These are phyloP conservation scores for Malassezia sympodialis DNA, from an alignment of 1,284 basidiomycete genomes.

Conservation along the genomic window DNA sequence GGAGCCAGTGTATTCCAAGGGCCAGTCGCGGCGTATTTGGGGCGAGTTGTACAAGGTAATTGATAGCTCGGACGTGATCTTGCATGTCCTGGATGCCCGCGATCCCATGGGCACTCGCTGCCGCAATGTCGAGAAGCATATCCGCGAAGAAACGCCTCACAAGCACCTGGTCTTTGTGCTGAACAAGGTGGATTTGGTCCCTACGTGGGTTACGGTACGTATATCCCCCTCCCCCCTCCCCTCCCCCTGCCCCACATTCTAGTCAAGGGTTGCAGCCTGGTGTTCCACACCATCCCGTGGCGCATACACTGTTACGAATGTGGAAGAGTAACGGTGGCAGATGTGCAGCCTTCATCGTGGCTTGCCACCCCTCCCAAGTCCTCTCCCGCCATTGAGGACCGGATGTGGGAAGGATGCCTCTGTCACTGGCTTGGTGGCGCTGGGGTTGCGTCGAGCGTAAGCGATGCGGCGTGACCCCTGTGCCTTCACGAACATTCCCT, in stretches of 20 bases:
- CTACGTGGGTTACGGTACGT: slow-evolving; percentile 96
- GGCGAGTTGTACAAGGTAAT: slow-evolving; percentile 99
- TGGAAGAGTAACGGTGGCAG: slow-evolving; percentile 54
- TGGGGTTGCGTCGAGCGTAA: background rate
- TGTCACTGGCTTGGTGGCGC: slow-evolving; percentile 2
- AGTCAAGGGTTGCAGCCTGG: slow-evolving; percentile 44
- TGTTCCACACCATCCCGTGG: slow-evolving; percentile 22
- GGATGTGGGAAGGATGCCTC: slow-evolving; percentile 17
- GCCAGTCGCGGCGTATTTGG: slow-evolving; percentile 62
- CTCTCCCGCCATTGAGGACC: slow-evolving; percentile 48
- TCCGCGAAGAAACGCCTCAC: slow-evolving; percentile 90
- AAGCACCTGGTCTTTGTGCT: slow-evolving; percentile 94
- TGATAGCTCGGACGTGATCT: slow-evolving; percentile 91
- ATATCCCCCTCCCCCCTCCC: slow-evolving; percentile 9
- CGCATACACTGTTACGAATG: slow-evolving; percentile 56
- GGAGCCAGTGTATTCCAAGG: slow-evolving; percentile 46
- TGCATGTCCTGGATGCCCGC: slow-evolving; percentile 90
- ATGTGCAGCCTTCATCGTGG: slow-evolving; percentile 30
- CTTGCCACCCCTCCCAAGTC: slow-evolving; percentile 27
- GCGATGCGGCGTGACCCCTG: background rate
- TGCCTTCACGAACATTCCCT: background rate
- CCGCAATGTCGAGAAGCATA: slow-evolving; percentile 82
- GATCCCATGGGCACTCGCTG: slow-evolving; percentile 96
- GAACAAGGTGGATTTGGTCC: slow-evolving; percentile 97
- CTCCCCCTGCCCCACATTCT: slow-evolving; percentile 34